A percentile compares a stretch with the other conserved stretches of the same genome.
Evolutionary conservation across 331 rosid species (phyloP).

Genomic region (Pyracantha coccinea): DNA sequence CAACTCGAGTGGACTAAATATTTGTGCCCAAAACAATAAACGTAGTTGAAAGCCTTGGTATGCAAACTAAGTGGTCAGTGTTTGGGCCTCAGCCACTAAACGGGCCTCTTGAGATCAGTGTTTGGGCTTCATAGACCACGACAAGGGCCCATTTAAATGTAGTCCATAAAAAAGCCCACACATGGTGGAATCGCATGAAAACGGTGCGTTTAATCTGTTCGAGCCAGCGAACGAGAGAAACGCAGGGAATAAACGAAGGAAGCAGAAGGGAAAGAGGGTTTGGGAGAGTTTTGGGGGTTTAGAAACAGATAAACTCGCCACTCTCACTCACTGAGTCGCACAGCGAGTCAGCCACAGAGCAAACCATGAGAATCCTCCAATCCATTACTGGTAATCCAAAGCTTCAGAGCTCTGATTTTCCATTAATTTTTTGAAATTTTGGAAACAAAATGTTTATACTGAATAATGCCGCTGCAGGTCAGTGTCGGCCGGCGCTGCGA

Average conservation of each 20-base stretch:
- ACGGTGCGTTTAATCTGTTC: too few relatives aligned
- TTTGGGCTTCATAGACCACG: neutral
- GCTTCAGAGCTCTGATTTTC: neutral
- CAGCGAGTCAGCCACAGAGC: neutral
- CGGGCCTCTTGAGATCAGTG: neutral
- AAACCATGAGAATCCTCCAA: constrained; percentile 53
- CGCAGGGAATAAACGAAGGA: neutral
- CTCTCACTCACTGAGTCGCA: neutral
- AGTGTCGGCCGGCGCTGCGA: constrained; percentile 36
- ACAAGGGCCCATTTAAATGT: neutral
- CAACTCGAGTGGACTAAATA: too few relatives aligned
- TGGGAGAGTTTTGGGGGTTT: neutral
- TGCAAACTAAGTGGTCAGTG: too few relatives aligned
- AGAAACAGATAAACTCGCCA: neutral
- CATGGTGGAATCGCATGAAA: too few relatives aligned
- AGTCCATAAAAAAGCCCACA: neutral
- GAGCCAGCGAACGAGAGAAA: too few relatives aligned
- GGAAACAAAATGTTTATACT: neutral
- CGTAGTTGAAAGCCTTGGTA: too few relatives aligned
- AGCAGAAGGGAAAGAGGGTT: neutral
- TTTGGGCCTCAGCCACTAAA: neutral
- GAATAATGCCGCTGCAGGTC: constrained; percentile 14
- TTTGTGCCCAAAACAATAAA: too few relatives aligned
- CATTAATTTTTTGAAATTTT: too few relatives aligned
- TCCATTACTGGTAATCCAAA: constrained; percentile 34